phyloP scores from a whole-genome alignment of 106 monocot species.

The Apostasia ramifera region DNA sequence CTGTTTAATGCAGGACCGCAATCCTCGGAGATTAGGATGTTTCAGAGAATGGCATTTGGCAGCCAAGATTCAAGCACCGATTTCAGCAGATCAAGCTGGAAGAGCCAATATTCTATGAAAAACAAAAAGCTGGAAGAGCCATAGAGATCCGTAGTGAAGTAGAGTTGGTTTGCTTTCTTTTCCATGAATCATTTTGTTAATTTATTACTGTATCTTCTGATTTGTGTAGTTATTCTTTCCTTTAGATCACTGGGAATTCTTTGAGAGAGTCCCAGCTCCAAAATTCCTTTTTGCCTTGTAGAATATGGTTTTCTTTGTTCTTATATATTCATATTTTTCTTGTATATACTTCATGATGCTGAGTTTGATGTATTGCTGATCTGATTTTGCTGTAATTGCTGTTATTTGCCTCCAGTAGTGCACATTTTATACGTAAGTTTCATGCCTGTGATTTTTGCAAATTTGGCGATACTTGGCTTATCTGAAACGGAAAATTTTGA shows the following conservation, averaged over 20 bases:
- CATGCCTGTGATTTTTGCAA: no score
- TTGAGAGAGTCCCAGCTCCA: background rate
- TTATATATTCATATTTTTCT: no score
- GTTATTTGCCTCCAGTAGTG: background rate
- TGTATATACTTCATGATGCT: no score
- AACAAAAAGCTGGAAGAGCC: conserved; percentile 11
- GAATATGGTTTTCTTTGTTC: no score
- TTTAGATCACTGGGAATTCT: background rate
- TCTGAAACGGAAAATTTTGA: no score
- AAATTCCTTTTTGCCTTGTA: no score
- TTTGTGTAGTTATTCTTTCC: conserved; percentile 6
- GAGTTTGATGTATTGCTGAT: background rate
- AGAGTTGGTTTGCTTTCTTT: background rate
- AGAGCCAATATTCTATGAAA: conserved; percentile 13
- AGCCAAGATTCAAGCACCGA: conserved; percentile 39
- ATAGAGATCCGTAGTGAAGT: conserved; percentile 4
- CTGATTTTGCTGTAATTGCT: background rate
- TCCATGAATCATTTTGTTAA: background rate
- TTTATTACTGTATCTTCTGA: background rate
- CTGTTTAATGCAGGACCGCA: conserved; percentile 33
- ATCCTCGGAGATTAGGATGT: conserved; percentile 51
- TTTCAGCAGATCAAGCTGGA: conserved; percentile 23
- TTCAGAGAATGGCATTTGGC: conserved; percentile 65
- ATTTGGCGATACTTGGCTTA: no score
- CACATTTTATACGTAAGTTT: no score